Conservation (phyloP, 1,284 basidiomycete genomes). For the Tilletia setariae region DNA sequence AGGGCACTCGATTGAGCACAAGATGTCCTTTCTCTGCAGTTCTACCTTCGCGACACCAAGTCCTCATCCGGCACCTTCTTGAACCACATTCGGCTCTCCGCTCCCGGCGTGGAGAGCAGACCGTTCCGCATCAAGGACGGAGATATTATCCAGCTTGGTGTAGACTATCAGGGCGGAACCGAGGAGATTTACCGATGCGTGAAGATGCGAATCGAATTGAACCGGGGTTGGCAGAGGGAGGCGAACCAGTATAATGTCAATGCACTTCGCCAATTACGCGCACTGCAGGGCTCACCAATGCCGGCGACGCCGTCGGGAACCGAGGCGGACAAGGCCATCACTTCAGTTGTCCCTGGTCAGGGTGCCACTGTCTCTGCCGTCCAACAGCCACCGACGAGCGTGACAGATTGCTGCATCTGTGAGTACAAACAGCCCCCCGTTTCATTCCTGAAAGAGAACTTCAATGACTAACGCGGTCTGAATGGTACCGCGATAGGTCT, state of each 20-base stretch:
- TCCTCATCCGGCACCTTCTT: slow-evolving; percentile 89
- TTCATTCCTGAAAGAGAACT: too few species aligned
- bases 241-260: slow-evolving; percentile 90
- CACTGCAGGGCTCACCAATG: slow-evolving; percentile 60
- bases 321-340: slow-evolving; percentile 14
- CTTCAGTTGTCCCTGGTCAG: background rate
- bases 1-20: slow-evolving; percentile 12
- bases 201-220: slow-evolving; percentile 85
- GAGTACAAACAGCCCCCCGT: too few species aligned
- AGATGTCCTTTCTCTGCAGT: slow-evolving; percentile 58
- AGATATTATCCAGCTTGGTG: slow-evolving; percentile 90
- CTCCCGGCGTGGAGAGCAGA: slow-evolving; percentile 71
- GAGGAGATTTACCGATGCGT: slow-evolving; percentile 98
- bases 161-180: slow-evolving; percentile 95
- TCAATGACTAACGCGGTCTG: too few species aligned
- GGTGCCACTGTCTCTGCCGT: slow-evolving; percentile 20
- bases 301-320: slow-evolving; percentile 16
- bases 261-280: slow-evolving; percentile 75
- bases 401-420: slow-evolving; percentile 54
- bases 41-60: slow-evolving; percentile 88
- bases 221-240: slow-evolving; percentile 77
- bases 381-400: slow-evolving; percentile 41
- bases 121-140: slow-evolving; percentile 84
- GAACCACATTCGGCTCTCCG: slow-evolving; percentile 84
- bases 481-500: slow-evolving; percentile 61